Conservation (phyloP, 345 rosid species). For the Excoecaria cochinchinensis region DNA sequence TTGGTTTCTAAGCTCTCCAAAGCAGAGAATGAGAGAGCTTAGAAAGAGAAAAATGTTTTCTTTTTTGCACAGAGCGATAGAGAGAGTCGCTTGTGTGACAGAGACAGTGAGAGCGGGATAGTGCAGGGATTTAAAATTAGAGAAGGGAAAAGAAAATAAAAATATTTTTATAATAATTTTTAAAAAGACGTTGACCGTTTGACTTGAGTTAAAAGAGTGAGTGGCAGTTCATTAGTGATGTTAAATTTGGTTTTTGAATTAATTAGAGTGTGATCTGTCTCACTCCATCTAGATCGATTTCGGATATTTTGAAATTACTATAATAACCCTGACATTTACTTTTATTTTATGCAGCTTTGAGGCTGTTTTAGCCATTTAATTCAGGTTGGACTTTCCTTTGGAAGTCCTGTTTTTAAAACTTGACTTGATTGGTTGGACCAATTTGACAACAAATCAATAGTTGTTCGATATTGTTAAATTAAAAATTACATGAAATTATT, state of each 20-base stretch:
- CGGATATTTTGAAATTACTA: neutral
- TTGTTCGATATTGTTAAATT: too few species aligned
- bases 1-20: constrained; percentile 11
- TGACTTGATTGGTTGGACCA: too few species aligned
- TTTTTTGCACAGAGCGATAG: neutral
- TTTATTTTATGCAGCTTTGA: neutral
- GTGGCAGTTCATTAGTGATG: neutral
- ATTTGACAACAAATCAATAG: too few species aligned
- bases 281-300: neutral
- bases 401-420: neutral
- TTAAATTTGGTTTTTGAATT: constrained; percentile 4
- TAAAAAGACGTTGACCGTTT: constrained; percentile 2
- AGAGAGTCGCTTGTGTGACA: neutral
- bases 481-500: too few species aligned
- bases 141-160: neutral
- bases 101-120: constrained; percentile 20
- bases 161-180: neutral
- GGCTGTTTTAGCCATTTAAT: neutral
- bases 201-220: neutral
- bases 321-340: neutral
- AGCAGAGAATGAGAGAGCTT: neutral
- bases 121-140: constrained; percentile 9
- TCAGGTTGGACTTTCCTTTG: too few species aligned
- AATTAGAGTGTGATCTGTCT: neutral
- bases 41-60: neutral